Evolutionary conservation across 2,329 filamentous ascomycete genomes (phyloP).

Genomic region (Trichoderma semiorbis): DNA sequence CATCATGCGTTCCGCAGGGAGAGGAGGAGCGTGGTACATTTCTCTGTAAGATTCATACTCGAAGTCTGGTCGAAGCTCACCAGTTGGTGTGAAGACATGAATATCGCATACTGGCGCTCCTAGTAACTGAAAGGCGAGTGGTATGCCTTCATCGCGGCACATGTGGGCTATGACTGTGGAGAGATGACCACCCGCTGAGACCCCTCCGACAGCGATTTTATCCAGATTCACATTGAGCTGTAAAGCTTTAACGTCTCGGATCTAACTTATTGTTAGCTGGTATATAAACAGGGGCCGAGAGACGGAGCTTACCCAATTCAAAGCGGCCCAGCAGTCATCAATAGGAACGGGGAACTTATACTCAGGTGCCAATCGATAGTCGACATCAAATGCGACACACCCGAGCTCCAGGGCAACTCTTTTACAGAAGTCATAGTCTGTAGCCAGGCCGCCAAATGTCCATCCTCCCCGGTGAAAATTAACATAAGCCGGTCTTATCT

Average conservation of each 20-base stretch:
- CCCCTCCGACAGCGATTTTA: neutral
- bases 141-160: neutral
- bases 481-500: neutral
- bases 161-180: neutral
- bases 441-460: neutral
- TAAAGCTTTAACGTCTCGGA: neutral
- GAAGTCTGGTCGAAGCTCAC: neutral
- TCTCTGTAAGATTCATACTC: neutral
- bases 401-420: neutral
- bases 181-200: neutral
- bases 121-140: neutral
- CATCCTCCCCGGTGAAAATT: neutral
- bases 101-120: neutral
- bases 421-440: neutral
- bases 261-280: neutral
- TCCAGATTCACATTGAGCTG: neutral
- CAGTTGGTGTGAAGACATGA: neutral
- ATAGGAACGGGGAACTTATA: neutral
- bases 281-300: neutral
- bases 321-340: neutral
- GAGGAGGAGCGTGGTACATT: neutral
- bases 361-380: neutral
- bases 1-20: neutral
- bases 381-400: neutral
- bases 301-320: neutral